phyloP scores from a whole-genome alignment of 345 rosid genomes.

The Combretum micranthum region DNA sequence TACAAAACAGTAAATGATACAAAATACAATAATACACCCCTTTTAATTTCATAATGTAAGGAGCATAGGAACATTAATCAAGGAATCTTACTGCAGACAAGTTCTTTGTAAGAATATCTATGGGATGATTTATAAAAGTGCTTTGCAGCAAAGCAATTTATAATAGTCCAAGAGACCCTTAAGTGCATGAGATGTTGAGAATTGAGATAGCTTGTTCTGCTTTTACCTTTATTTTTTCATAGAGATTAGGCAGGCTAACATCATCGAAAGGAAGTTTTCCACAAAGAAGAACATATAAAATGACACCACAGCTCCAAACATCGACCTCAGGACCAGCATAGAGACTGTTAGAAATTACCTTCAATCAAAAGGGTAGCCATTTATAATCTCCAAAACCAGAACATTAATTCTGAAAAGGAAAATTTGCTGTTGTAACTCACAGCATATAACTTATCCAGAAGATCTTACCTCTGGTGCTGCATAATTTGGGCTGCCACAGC shows the following conservation, averaged over 20 bases:
- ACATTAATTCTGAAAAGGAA: not conserved
- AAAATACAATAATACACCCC: too few relatives aligned
- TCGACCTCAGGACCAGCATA: conserved; percentile 98
- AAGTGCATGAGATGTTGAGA: too few relatives aligned
- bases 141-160: too few relatives aligned
- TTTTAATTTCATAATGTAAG: too few relatives aligned
- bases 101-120: too few relatives aligned
- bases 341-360: conserved; percentile 83
- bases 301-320: conserved; percentile 99
- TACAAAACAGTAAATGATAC: too few relatives aligned
- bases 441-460: not conserved
- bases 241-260: conserved; percentile 86
- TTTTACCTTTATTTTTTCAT: conserved; percentile 82
- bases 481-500: conserved; percentile 97
- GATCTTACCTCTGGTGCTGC: conserved; percentile 88
- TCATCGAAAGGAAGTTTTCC: conserved; percentile 97
- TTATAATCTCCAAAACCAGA: not conserved
- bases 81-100: too few relatives aligned
- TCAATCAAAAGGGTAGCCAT: conserved; percentile 8
- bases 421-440: too few relatives aligned
- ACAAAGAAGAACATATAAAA: conserved; percentile 87
- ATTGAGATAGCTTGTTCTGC: not conserved
- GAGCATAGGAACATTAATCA: too few relatives aligned
- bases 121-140: too few relatives aligned
- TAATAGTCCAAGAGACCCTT: too few relatives aligned